phyloP scores from a whole-genome alignment of 768 basidiomycete genomes.

The Hydnomerulius pinastri region DNA sequence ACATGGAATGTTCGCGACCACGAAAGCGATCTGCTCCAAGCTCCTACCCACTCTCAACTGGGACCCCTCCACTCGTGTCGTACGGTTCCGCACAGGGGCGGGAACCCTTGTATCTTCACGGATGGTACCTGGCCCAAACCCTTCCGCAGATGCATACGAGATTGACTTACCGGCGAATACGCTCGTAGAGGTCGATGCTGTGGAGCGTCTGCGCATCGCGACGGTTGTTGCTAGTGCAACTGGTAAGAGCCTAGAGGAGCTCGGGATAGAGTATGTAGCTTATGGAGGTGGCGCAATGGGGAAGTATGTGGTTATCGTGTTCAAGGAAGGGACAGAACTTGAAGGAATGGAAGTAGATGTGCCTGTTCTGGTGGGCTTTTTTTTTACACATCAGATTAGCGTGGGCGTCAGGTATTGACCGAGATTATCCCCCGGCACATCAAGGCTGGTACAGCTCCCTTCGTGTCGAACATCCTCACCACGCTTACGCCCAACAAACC shows the following conservation, averaged over 20 bases:
- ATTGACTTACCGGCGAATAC: conserved; percentile 37
- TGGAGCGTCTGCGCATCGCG: conserved; percentile 33
- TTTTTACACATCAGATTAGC: not conserved
- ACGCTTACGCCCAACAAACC: conserved; percentile 28
- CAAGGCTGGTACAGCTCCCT: conserved; percentile 8
- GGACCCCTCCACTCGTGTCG: conserved; percentile 24
- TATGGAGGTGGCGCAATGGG: conserved; percentile 37
- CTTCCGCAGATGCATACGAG: conserved; percentile 22
- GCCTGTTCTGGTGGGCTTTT: conserved; percentile 33
- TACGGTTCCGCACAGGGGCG: conserved; percentile 32
- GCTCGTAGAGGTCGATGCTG: conserved; percentile 25
- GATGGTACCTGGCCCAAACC: not conserved
- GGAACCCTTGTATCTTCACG: conserved; percentile 29
- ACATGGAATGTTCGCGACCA: conserved; percentile 47
- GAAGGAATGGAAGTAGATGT: conserved; percentile 32
- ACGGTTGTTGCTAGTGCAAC: conserved; percentile 37
- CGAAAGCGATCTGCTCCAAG: conserved; percentile 35
- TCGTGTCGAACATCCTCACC: conserved; percentile 42
- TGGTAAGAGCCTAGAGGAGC: conserved; percentile 30
- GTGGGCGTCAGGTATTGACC: not conserved
- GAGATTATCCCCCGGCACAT: conserved; percentile 37
- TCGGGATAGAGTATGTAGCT: conserved; percentile 39
- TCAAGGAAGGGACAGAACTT: conserved; percentile 42
- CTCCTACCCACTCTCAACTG: conserved; percentile 24
- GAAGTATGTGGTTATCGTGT: conserved; percentile 41